Evolutionary conservation across 352 stramenopile species (phyloP), one percentile per base, ranked within the genome.

Genomic region (Aphanomyces euteiches): DNA sequence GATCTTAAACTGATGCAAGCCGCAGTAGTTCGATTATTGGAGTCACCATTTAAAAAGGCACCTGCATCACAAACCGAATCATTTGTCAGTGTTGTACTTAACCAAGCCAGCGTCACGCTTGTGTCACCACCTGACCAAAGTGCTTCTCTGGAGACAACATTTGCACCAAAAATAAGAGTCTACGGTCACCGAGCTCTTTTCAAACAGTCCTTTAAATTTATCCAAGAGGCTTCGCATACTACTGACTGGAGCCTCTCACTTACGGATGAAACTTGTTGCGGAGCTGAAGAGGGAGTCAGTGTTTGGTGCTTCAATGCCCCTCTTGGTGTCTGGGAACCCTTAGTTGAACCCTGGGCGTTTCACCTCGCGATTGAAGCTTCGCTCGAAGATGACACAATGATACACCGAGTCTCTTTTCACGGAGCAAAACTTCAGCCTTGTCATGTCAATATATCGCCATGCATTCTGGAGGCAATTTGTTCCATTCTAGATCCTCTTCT

Each of bases 291-390:
- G 72, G 85, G 87, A 15, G 66, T 93, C 8, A 93, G 85, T 47
- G 69, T 88, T 8, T 95, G 84, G 85, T 79, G 79, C 19, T 93
- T 95, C 41, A 92, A 93, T 67, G 79, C 81, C 6, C 70, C 84
- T 3, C 63, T 93, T 3, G 85, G 87, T 0, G 85, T 85, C 12
- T 93, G 83, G 85, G 87, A 95, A 58, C 87, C 87, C 1, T 82
- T 90, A 15, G 65, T 92, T 10, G 84, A 93, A 53, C 85, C 87
- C 2, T 93, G 84, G 82, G 88, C 83, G 47, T 94, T 90, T 45
- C 63, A 28, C 15, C 15, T 38, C 7, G 43, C 63, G 4, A 10
- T 61, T 5, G 63, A 5, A n/a, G 10, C 8, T 3, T 59, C 63
- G 47, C 43, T 69, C 7, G 63, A 69, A 41, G 63, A 69, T 39